Percentiles rank a stretch among this genome's conserved stretches.
Evolutionary conservation across 2,329 filamentous ascomycete genomes (phyloP).

Genomic region (Cyanodermella asteris): DNA sequence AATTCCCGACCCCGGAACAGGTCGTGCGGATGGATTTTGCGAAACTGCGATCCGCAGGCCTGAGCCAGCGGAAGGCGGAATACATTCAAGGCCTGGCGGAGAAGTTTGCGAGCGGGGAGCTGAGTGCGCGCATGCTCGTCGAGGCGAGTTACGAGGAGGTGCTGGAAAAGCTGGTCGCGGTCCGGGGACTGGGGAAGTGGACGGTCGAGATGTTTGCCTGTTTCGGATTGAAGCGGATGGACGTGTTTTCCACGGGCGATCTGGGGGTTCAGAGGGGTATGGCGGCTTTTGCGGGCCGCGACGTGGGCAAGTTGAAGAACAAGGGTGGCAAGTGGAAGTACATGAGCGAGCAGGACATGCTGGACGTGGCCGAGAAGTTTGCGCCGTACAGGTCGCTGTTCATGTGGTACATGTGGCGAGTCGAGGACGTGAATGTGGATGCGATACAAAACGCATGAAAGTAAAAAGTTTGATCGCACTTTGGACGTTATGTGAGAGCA

Average conservation of each 20-base stretch:
- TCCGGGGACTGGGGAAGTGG: slow-evolving; percentile 74
- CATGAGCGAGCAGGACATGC: slow-evolving; percentile 85
- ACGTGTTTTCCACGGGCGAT: slow-evolving; percentile 77
- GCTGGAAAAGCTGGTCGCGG: slow-evolving; percentile 54
- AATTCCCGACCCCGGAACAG: slow-evolving; percentile 56
- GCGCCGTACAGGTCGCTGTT: slow-evolving; percentile 75
- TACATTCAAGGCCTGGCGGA: slow-evolving; percentile 72
- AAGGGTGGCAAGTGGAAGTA: slow-evolving; percentile 92
- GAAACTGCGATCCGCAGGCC: slow-evolving; percentile 57
- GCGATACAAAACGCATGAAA: slow-evolving; percentile 17
- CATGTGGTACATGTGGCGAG: slow-evolving; percentile 98
- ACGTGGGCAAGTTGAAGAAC: slow-evolving; percentile 63
- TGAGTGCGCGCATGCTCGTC: slow-evolving; percentile 55
- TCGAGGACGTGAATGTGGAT: slow-evolving; percentile 53
- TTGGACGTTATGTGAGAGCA: too few relatives aligned
- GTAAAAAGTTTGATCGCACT: slow-evolving; percentile 12
- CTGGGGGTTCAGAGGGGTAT: slow-evolving; percentile 85
- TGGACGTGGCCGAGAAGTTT: slow-evolving; percentile 58
- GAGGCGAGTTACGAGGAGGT: slow-evolving; percentile 70
- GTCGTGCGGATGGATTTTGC: slow-evolving; percentile 43
- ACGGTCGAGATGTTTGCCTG: slow-evolving; percentile 96
- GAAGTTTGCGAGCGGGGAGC: slow-evolving; percentile 54
- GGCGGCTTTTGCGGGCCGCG: slow-evolving; percentile 64
- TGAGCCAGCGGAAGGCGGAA: slow-evolving; percentile 88
- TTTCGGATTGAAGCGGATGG: slow-evolving; percentile 82